Conservation (phyloP, 2,329 filamentous ascomycete species). For the Botrytis squamosa region DNA sequence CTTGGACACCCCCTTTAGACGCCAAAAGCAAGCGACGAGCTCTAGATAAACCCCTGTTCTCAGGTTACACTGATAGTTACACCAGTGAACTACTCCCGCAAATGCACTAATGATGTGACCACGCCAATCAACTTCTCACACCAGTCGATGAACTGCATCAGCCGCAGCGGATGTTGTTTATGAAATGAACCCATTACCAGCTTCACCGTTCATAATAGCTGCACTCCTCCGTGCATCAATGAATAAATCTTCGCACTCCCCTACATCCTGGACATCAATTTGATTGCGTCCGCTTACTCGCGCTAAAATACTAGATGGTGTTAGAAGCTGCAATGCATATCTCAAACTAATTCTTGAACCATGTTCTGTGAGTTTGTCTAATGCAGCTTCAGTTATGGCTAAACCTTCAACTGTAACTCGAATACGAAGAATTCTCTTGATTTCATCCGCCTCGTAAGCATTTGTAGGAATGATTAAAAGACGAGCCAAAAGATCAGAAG, state of each 20-base stretch:
- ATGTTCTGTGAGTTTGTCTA: constrained; percentile 83
- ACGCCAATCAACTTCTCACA: constrained; percentile 7
- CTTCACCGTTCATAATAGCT: constrained; percentile 61
- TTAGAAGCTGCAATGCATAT: constrained; percentile 87
- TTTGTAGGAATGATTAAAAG: constrained; percentile 95
- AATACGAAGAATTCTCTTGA: constrained; percentile 86
- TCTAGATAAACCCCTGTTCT: constrained; percentile 22
- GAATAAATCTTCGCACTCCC: constrained; percentile 81
- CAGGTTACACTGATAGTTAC: background rate
- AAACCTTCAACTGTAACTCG: constrained; percentile 81
- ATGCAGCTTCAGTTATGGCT: constrained; percentile 73
- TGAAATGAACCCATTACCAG: constrained; percentile 57
- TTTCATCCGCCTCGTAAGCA: constrained; percentile 83
- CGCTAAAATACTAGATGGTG: constrained; percentile 70
- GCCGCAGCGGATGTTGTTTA: constrained; percentile 26
- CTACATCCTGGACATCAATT: constrained; percentile 75
- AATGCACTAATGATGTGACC: background rate
- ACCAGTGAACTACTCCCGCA: background rate
- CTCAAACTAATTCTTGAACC: constrained; percentile 86
- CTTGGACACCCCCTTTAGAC: constrained; percentile 18
- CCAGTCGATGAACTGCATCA: constrained; percentile 10
- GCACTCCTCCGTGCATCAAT: constrained; percentile 79
- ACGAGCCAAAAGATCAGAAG: constrained; percentile 87
- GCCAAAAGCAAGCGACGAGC: constrained; percentile 24
- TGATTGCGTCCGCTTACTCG: constrained; percentile 76